Evolutionary conservation across 1,284 basidiomycete genomes (phyloP), one percentile per base, ranked within the genome.

Genomic region (Dichomitus squalens): DNA sequence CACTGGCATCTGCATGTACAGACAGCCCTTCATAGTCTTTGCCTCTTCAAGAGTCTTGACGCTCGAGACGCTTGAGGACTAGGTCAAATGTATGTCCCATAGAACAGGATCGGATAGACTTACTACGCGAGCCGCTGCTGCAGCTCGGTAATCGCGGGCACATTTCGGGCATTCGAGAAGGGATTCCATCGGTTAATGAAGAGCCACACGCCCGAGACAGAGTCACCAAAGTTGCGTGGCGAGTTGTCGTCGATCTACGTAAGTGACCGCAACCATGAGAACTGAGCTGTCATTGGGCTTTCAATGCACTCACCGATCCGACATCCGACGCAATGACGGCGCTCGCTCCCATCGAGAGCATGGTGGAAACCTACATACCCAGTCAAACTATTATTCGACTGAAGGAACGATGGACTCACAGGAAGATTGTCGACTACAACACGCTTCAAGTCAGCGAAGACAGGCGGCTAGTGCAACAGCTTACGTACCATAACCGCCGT

Each of bases 301-400:
- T 31, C 7, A 29, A 38, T 23, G 18, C 41, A 77, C 87, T 68
- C 70, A 94, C 93, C 29, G 92, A 89, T 50, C 94, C 96, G 44
- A 99, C 97, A 69, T 99, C 97, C 34, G 88, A 90, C 0, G 97
- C 96, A 68, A 99, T 94, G n/a, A 99, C 92, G 34, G 85, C 88
- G 55, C 86, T 91, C 5, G 96, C 92, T 21, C 97, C 97, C 84
- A 92, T 91, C 1, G 90, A 86, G 61, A 95, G 87, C 89, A 99
- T 97, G 3, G 95, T 87, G 16, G 90, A 87, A 14, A 98, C 94
- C 80, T 93, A 66, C 38, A 63, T 36, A 18, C 59, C 52, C 56
- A 53, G 16, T 59, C 23, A 57, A 39, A n/a, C n/a, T 21, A 34
- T 31, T 25, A 25, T 12, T 11, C 25, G 3, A 27, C 6, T 25